phyloP scores from a whole-genome alignment of 208 protist species.

The Blechomonas ayalai region DNA sequence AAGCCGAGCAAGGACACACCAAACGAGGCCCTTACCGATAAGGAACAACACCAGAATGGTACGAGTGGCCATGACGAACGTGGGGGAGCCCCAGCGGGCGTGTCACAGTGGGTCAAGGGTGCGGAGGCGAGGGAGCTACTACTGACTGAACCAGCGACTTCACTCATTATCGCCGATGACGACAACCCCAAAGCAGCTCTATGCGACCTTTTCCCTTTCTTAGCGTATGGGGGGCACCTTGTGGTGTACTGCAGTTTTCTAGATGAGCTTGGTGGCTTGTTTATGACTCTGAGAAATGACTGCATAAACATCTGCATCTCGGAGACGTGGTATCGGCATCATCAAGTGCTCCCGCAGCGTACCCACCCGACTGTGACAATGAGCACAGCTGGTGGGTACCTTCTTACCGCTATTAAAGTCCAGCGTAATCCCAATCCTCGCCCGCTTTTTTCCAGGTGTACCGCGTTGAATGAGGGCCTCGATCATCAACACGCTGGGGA shows the following conservation, averaged over 20 bases:
- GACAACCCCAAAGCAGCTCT: slow-evolving; percentile 26
- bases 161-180: slow-evolving; percentile 68
- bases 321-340: slow-evolving; percentile 91
- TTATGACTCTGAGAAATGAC: slow-evolving; percentile 43
- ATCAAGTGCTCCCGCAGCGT: slow-evolving; percentile 90
- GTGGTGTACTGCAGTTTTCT: slow-evolving; percentile 86
- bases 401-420: slow-evolving; percentile 88
- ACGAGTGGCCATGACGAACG: background rate
- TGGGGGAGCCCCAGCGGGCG: slow-evolving; percentile 4
- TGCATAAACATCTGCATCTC: slow-evolving; percentile 83
- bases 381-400: slow-evolving; percentile 82
- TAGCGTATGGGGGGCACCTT: slow-evolving; percentile 67
- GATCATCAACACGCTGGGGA: background rate
- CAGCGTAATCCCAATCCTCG: slow-evolving; percentile 14
- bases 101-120: slow-evolving; percentile 74
- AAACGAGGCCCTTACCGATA: background rate
- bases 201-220: slow-evolving; percentile 60
- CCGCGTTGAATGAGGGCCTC: background rate
- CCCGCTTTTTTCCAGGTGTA: slow-evolving; percentile 5
- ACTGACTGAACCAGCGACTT: slow-evolving; percentile 46
- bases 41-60: background rate
- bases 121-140: slow-evolving; percentile 51
- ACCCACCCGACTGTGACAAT: slow-evolving; percentile 93
- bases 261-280: slow-evolving; percentile 64
- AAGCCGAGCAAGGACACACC: background rate